Conservation (phyloP, 2,329 filamentous ascomycete genomes). For the Penicillium capsulatum region DNA sequence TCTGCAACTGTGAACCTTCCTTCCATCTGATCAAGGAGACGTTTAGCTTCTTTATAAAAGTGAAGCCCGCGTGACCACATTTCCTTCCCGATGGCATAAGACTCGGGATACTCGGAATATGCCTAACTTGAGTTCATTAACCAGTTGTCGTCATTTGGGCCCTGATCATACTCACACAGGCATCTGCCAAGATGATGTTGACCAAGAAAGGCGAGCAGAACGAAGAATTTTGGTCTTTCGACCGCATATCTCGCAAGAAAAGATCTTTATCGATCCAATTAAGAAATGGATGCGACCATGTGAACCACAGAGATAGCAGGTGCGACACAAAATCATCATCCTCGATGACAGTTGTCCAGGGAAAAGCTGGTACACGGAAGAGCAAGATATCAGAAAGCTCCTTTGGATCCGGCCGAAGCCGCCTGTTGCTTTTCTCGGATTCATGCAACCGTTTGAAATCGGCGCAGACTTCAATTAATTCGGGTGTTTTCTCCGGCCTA, state of each 20-base stretch:
- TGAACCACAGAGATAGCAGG: conserved; percentile 31
- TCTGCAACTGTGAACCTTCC: conserved; percentile 29
- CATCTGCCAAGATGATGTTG: conserved; percentile 31
- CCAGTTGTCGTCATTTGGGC: not conserved
- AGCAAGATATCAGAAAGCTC: conserved; percentile 17
- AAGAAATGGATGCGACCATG: conserved; percentile 29
- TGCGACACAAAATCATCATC: conserved; percentile 31
- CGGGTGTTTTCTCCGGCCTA: conserved; percentile 20
- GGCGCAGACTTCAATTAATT: conserved; percentile 17
- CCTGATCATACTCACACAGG: conserved; percentile 27
- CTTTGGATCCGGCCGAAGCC: conserved; percentile 16
- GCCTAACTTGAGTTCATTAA: conserved; percentile 12
- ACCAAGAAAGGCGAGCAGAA: conserved; percentile 38
- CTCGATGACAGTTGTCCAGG: conserved; percentile 28
- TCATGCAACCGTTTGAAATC: conserved; percentile 17
- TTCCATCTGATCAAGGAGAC: conserved; percentile 27
- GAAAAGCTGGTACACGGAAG: conserved; percentile 24
- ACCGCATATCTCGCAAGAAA: conserved; percentile 35
- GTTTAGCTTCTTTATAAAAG: conserved; percentile 35
- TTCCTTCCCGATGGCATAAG: conserved; percentile 18
- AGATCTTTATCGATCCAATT: conserved; percentile 33
- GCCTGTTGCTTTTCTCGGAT: conserved; percentile 13
- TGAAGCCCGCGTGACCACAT: conserved; percentile 24
- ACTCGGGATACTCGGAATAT: conserved; percentile 27
- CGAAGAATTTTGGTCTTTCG: conserved; percentile 21